Evolutionary conservation across 2,329 filamentous ascomycete genomes (phyloP), one percentile per base, ranked within the genome.

Genomic region (Phoma sp.): DNA sequence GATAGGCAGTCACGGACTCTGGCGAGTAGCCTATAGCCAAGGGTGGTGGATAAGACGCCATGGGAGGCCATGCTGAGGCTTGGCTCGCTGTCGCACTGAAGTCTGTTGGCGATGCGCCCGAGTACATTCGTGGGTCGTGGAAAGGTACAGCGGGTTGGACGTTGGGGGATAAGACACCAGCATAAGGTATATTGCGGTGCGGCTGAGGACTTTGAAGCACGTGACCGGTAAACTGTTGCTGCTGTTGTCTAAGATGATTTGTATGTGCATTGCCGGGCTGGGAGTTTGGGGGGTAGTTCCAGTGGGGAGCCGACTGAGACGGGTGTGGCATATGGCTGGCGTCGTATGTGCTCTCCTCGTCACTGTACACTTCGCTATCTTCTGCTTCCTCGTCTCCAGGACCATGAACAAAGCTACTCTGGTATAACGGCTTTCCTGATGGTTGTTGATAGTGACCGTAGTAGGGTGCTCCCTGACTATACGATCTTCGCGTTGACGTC

Each of bases 181-280:
- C 57, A 46, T 70, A 69, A 38, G 70, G 69, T 38, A 73, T 67
- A 29, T 67, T 65, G 43, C 67, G 61, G 13, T 72, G 68, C 10
- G 74, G 73, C 54, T 72, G 71, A 32, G 74, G 74, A 22, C 63
- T 71, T 40, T 75, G 70, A 8, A 75, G 55, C 13, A 75, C 59
- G 49, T 77, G 73, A 39, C 69, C 65, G 27, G 67, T 62, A n/a
- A 74, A 56, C 27, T 73, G 68, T 39, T 66, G 65, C 39, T 67
- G 65, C 51, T 73, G 73, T 24, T 67, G 57, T 47, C 59, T 63
- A 7, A 73, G 63, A 43, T 71, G 69, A 38, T 61, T 58, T 27
- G 60, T 61, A 37, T 72, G 67, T 17, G 57, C 54, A 51, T 74
- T 68, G 48, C 60, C 68, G 19, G 62, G 61, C 43, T 48, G 57